Base-by-base conservation (phyloP, 2,329 filamentous ascomycete species). In the Fragosphaeria purpurea region DNA sequence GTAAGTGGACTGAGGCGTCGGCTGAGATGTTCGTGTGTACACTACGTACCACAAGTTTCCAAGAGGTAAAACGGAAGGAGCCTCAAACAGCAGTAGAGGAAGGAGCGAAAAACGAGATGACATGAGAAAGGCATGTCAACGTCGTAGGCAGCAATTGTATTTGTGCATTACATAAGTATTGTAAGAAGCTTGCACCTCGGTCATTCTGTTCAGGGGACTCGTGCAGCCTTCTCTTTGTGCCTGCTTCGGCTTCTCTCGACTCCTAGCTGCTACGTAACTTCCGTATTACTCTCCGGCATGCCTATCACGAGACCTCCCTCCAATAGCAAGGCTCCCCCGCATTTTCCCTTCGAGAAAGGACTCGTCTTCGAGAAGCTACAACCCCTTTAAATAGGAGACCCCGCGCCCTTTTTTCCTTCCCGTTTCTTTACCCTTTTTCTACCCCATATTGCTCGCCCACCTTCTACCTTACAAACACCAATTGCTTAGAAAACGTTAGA, bases 401-500 rank as follows among this genome's bases (percentile, higher is more conserved):
- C 52, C 49, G 52, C 52, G 45, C 40, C 46, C 37, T 22, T 43
- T 43, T 22, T 8, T 43, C 41, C 8, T 43, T 30, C 30, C 46
- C 35, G 22, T 37, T 43, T 33, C 46, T 35, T 35, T 44, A 8
- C 42, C 43, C 6, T n/a, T 43, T 38, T 33, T 38, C 8, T 41
- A 39, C 34, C 43, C 30, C 38, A 39, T 46, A 46, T 46, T n/a
- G 33, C n/a, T 38, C 11, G 30, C n/a, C 13, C 37, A 13, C 32
- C 5, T 37, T 7, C 7, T 37, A 37, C 22, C 22, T 22, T 22
- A 22, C 41, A 31, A 34, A 38, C 42, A 52, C 40, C 33, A 63
- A 53, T 22, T 22, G 22, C 22, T 22, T 22, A 22, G 22, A 59
- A 56, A 51, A 60, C 62, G 61, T 59, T 56, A 22, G 22, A 22